Percentiles rank a stretch among this genome's conserved stretches.
Conservation (phyloP, 257 asterid species). For the Petunia secreta region DNA sequence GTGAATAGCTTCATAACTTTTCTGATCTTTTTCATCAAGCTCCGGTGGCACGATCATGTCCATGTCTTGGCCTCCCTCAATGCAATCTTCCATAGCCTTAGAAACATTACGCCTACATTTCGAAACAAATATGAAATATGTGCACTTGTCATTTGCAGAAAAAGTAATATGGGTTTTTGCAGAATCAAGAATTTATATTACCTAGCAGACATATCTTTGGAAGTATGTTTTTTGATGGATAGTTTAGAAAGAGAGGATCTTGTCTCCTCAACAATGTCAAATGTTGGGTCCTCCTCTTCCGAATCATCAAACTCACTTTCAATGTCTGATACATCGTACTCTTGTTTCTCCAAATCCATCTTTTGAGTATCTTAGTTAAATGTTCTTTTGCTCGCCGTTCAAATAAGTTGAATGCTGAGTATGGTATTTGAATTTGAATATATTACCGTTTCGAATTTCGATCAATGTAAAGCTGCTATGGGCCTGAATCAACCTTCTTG, state of each 20-base stretch:
- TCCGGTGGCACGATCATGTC: conserved; percentile 29
- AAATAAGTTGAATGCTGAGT: neutral
- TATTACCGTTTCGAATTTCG: conserved; percentile 13
- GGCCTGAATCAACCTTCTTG: neutral
- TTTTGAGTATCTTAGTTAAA: conserved; percentile 10
- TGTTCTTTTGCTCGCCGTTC: neutral
- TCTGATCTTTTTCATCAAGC: conserved; percentile 55
- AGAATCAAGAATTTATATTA: neutral
- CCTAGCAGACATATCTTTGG: conserved; percentile 36
- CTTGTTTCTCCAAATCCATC: conserved; percentile 33
- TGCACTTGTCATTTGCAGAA: neutral
- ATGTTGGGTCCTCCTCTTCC: conserved; percentile 64
- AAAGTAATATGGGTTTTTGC: neutral
- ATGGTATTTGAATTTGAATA: conserved; percentile 15
- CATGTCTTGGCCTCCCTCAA: conserved; percentile 37
- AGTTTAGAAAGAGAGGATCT: conserved; percentile 54
- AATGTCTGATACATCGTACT: conserved; percentile 29
- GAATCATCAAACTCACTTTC: conserved; percentile 41
- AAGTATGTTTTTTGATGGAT: conserved; percentile 43
- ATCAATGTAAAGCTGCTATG: neutral
- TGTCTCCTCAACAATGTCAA: conserved; percentile 53
- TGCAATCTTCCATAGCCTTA: conserved; percentile 34
- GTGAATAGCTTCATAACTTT: conserved; percentile 48
- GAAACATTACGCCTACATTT: conserved; percentile 31
- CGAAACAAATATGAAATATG: neutral